Conservation (phyloP, 2,329 filamentous ascomycete genomes). For the Cladosporium oxysporum region DNA sequence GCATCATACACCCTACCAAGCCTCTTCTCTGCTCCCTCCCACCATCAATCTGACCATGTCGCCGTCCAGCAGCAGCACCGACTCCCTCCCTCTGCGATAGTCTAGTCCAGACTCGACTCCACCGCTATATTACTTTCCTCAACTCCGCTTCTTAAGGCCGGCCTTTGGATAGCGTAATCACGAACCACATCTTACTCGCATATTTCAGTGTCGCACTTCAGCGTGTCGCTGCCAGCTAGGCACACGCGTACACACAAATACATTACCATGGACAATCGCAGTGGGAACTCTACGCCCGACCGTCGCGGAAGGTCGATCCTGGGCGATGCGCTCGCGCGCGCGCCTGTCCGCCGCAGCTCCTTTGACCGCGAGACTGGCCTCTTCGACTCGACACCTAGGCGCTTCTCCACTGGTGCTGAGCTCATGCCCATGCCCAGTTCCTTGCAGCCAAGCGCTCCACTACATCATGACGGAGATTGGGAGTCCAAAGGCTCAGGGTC, state of each 20-base stretch:
- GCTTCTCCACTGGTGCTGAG: conserved; percentile 37
- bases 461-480: conserved; percentile 30
- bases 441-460: conserved; percentile 24
- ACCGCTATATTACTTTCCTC: background rate
- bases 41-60: background rate
- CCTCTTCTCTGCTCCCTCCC: background rate
- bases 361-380: conserved; percentile 35
- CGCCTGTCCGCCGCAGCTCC: conserved; percentile 34
- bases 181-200: background rate
- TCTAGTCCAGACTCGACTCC: conserved; percentile 3
- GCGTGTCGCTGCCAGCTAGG: background rate
- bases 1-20: background rate
- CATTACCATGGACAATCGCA: conserved; percentile 15
- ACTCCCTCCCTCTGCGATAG: background rate
- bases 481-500: conserved; percentile 17
- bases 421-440: conserved; percentile 34
- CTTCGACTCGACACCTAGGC: conserved; percentile 35
- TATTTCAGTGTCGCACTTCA: background rate
- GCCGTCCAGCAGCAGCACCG: background rate
- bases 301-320: conserved; percentile 22
- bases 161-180: conserved; percentile 5
- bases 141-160: conserved; percentile 5
- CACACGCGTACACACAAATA: background rate
- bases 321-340: conserved; percentile 32
- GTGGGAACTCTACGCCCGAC: conserved; percentile 16